Percentiles rank a stretch among this genome's conserved stretches.
Conservation (phyloP, 345 rosid species). For the Brassica nigra region DNA sequence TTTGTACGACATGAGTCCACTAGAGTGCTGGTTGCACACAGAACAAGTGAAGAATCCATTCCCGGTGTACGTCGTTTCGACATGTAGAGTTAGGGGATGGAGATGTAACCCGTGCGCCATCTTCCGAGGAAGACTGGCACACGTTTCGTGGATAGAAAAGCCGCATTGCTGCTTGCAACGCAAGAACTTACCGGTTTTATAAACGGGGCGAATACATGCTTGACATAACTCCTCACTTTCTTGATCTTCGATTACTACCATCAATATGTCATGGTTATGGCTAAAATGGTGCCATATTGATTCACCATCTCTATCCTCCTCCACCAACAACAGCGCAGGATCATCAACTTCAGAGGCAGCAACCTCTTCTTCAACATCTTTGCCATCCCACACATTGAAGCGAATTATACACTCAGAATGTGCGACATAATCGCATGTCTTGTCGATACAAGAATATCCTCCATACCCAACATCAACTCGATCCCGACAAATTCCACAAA, state of each 20-base stretch:
- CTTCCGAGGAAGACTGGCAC: background rate
- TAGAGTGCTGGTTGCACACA: background rate
- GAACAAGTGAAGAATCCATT: background rate
- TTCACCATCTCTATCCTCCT: background rate
- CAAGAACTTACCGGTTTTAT: background rate
- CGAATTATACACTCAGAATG: background rate
- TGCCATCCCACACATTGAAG: background rate
- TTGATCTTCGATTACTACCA: background rate
- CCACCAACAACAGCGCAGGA: background rate
- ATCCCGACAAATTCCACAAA: background rate
- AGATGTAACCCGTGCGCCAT: background rate
- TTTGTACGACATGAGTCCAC: background rate
- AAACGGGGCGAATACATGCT: background rate
- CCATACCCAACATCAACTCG: background rate
- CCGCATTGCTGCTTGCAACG: background rate
- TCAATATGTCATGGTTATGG: background rate
- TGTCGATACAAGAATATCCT: background rate
- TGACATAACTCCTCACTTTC: background rate
- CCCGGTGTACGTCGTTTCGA: background rate
- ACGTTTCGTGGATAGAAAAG: background rate
- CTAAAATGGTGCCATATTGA: background rate
- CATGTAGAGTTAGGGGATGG: background rate
- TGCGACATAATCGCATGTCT: background rate
- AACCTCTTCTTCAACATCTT: background rate
- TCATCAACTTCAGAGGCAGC: background rate